Evolutionary conservation across 768 basidiomycete species (phyloP).

Genomic region (Leccinum disarticulatum): DNA sequence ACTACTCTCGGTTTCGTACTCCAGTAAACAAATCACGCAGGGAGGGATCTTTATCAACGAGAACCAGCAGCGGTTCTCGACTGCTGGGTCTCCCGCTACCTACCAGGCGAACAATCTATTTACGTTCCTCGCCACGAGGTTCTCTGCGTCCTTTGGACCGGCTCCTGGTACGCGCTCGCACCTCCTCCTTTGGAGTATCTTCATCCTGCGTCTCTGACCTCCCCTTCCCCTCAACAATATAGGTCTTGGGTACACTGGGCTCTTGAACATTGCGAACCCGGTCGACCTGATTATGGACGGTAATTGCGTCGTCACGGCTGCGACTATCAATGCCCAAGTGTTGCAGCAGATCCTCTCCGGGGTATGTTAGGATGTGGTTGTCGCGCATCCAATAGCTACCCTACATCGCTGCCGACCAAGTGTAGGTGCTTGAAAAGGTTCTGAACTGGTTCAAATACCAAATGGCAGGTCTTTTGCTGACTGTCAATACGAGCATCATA

Average conservation of each 20-base stretch:
- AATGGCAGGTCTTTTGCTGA: constrained; percentile 88
- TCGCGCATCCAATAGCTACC: too few species aligned
- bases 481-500: constrained; percentile 79
- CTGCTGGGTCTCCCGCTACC: constrained; percentile 22
- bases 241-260: constrained; percentile 24
- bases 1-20: neutral
- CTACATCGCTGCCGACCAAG: too few species aligned
- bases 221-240: neutral
- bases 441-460: constrained; percentile 35
- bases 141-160: constrained; percentile 25
- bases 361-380: constrained; percentile 3
- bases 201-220: neutral
- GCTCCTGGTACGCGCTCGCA: constrained; percentile 17
- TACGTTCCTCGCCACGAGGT: constrained; percentile 31
- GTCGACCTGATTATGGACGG: constrained; percentile 26
- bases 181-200: neutral
- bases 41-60: constrained; percentile 24
- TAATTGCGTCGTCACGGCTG: constrained; percentile 28
- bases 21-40: constrained; percentile 24
- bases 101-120: constrained; percentile 23
- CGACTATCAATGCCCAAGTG: constrained; percentile 21
- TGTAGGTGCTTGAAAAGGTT: too few species aligned
- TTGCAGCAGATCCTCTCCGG: constrained; percentile 19
- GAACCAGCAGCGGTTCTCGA: constrained; percentile 22
- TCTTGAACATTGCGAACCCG: constrained; percentile 26